A percentile compares a stretch with the other conserved stretches of the same genome.
These are phyloP conservation scores for Penicillium simplicissimum DNA, from an alignment of 495 filamentous ascomycete species.

Conservation along the genomic window DNA sequence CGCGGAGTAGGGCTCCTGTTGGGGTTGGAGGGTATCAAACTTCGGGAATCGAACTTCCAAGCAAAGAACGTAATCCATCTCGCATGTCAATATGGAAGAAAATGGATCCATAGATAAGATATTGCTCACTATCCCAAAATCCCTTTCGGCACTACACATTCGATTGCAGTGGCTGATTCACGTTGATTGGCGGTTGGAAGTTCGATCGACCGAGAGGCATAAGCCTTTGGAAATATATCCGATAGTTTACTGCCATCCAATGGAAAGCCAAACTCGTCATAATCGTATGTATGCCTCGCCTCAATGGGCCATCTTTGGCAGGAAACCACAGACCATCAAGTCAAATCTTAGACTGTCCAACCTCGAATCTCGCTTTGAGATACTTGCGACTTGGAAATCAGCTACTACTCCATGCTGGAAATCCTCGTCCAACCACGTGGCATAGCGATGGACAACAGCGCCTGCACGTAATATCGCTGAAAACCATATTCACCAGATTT, in stretches of 20 bases:
- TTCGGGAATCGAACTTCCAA: background rate
- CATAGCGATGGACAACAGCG: background rate
- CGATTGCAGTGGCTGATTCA: background rate
- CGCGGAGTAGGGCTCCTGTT: background rate
- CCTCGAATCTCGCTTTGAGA: background rate
- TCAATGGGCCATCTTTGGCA: background rate
- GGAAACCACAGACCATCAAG: background rate
- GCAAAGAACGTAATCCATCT: background rate
- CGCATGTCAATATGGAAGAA: background rate
- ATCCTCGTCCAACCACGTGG: background rate
- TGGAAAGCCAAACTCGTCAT: background rate
- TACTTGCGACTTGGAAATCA: background rate
- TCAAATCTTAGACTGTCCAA: background rate
- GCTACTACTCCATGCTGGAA: background rate
- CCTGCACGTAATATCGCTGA: background rate
- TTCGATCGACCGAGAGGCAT: background rate
- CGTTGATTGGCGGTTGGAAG: background rate
- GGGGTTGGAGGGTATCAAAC: background rate
- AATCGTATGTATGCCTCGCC: background rate
- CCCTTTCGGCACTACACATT: background rate
- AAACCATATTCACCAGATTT: background rate
- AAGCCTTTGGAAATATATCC: background rate
- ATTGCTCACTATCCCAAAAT: background rate
- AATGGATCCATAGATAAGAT: background rate
- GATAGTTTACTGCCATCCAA: background rate